phyloP scores from a whole-genome alignment of 2,329 filamentous ascomycete species.

The Fusarium heterosporum region DNA sequence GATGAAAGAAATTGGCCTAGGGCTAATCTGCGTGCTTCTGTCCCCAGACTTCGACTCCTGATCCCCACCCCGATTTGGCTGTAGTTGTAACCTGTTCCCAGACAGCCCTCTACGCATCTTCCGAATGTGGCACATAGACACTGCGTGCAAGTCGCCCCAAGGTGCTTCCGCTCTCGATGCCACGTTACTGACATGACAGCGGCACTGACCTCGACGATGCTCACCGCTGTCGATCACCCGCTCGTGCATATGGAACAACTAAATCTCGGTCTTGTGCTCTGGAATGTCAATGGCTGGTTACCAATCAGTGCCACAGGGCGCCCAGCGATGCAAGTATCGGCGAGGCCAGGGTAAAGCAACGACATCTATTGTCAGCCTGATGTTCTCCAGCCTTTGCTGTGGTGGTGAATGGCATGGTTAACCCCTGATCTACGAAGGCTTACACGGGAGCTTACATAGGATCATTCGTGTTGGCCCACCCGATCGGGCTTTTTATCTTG shows the following conservation, averaged over 20 bases:
- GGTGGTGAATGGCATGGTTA: constrained; percentile 3
- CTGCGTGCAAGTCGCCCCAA: constrained; percentile 1
- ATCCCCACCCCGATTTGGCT: constrained; percentile 6
- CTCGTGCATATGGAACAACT: not conserved
- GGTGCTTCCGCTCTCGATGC: not conserved
- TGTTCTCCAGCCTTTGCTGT: not conserved
- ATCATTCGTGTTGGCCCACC: constrained; percentile 26
- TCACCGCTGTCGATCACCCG: constrained; percentile 20
- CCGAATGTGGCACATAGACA: not conserved
- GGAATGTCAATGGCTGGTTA: constrained; percentile 10
- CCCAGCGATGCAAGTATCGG: not conserved
- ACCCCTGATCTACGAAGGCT: constrained; percentile 17
- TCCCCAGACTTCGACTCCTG: constrained; percentile 3
- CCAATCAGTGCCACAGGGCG: constrained; percentile 24
- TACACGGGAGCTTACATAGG: constrained; percentile 16
- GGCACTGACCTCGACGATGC: not conserved
- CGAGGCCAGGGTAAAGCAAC: not conserved
- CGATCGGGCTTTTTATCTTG: constrained; percentile 8
- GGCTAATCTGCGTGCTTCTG: constrained; percentile 1
- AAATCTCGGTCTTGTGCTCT: constrained; percentile 4
- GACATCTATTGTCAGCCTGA: constrained; percentile 4
- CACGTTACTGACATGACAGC: not conserved
- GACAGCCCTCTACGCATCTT: not conserved
- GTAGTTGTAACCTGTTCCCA: not conserved
- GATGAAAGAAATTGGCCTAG: not conserved